Evolutionary conservation across 1,284 basidiomycete genomes (phyloP), one percentile per base, ranked within the genome.

Genomic region (Jaminaea rosea): DNA sequence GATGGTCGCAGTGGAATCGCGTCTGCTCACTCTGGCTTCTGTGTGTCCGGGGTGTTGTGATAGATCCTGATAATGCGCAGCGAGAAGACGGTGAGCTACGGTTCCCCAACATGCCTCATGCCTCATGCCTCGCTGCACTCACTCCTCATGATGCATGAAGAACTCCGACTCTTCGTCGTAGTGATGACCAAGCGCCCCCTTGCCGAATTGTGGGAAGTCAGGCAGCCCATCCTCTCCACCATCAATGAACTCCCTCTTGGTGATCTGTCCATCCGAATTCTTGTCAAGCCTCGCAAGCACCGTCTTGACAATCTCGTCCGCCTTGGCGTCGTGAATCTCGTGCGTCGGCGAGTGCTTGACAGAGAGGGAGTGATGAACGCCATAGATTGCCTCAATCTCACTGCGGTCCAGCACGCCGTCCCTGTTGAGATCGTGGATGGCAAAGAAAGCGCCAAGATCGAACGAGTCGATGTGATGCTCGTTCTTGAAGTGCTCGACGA

Each of bases 21-120:
- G n/a, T n/a, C n/a, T n/a, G n/a, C n/a, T n/a, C n/a, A n/a, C n/a
- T 91, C 89, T 71, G 96, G 92, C 0, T 88, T 90, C 76, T 98
- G 93, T 0, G 92, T 94, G 74, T 98, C 93, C 0, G 91, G 91
- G 21, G 91, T 96, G 52, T 76, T 86, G 77, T 99, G 93, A 79
- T 82, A 94, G 75, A 88, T 78, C 78, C n/a, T n/a, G n/a, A n/a
- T n/a, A n/a, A n/a, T n/a, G n/a, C n/a, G n/a, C n/a, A n/a, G n/a
- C n/a, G n/a, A n/a, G n/a, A n/a, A n/a, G n/a, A n/a, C n/a, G n/a
- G n/a, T n/a, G n/a, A n/a, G n/a, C n/a, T n/a, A n/a, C n/a, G n/a
- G n/a, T n/a, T n/a, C n/a, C n/a, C n/a, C n/a, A n/a, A n/a, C n/a
- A n/a, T n/a, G n/a, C n/a, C n/a, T n/a, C n/a, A n/a, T n/a, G n/a